phyloP scores from a whole-genome alignment of 83 land plant species.

The Diphasiastrum complanatum region DNA sequence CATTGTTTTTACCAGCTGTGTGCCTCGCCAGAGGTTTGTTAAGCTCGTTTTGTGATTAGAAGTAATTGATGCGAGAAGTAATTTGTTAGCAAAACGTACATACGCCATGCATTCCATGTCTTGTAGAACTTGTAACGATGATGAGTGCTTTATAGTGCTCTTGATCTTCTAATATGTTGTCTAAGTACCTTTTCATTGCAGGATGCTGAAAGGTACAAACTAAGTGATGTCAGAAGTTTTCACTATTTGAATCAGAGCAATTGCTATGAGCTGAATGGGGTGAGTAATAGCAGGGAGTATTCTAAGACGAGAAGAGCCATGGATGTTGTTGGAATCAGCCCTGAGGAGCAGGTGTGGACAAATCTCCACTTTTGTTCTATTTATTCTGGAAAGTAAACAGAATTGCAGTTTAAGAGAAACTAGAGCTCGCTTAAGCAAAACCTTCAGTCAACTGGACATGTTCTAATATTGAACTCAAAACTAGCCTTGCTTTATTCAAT shows the following conservation, averaged over 20 bases:
- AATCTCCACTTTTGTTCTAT: background rate
- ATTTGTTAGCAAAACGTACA: background rate
- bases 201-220: constrained; percentile 81
- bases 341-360: constrained; percentile 59
- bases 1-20: constrained; percentile 97
- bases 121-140: too few relatives aligned
- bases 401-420: too few relatives aligned
- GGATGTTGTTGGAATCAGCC: constrained; percentile 87
- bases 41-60: too few relatives aligned
- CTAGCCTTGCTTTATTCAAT: too few relatives aligned
- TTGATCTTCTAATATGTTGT: background rate
- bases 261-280: constrained; percentile 71
- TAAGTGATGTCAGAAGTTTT: constrained; percentile 61
- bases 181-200: constrained; percentile 35
- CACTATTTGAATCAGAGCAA: constrained; percentile 85
- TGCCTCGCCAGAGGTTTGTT: constrained; percentile 77
- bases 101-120: too few relatives aligned
- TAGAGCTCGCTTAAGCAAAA: too few relatives aligned
- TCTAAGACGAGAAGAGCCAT: constrained; percentile 79
- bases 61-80: background rate
- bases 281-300: constrained; percentile 79
- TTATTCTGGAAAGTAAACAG: background rate
- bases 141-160: too few relatives aligned
- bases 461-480: background rate
- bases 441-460: background rate